Evolutionary conservation across 2,329 filamentous ascomycete species (phyloP).

Genomic region (Colletotrichum abscissum): DNA sequence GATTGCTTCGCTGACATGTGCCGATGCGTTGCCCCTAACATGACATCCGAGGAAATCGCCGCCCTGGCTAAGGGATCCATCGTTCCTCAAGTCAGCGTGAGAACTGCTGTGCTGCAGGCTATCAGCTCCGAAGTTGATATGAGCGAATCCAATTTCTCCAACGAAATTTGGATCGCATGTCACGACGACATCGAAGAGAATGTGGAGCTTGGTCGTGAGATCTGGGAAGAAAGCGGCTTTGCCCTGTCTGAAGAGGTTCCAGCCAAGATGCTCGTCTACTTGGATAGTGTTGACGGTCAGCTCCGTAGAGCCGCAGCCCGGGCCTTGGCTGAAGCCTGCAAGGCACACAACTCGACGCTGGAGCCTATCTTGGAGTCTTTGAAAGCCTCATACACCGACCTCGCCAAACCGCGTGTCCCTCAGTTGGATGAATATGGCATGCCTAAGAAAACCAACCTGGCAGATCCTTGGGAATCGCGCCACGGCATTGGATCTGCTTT

Average conservation of each 20-base stretch:
- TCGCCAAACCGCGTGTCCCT: conserved; percentile 84
- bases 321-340: conserved; percentile 80
- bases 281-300: conserved; percentile 83
- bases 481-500: conserved; percentile 91
- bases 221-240: conserved; percentile 95
- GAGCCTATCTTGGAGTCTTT: conserved; percentile 72
- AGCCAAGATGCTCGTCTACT: conserved; percentile 77
- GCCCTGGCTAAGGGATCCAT: conserved; percentile 83
- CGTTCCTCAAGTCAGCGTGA: conserved; percentile 81
- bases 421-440: conserved; percentile 95
- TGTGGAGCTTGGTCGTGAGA: conserved; percentile 81
- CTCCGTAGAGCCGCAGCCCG: conserved; percentile 86
- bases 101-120: conserved; percentile 86
- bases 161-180: conserved; percentile 92
- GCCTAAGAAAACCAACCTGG: conserved; percentile 87
- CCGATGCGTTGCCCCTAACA: conserved; percentile 85
- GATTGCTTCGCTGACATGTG: conserved; percentile 91
- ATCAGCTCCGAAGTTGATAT: conserved; percentile 94
- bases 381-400: conserved; percentile 77
- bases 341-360: conserved; percentile 69
- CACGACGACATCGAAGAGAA: conserved; percentile 95
- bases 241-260: conserved; percentile 74
- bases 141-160: conserved; percentile 85
- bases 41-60: conserved; percentile 76
- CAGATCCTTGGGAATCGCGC: conserved; percentile 91